Conservation (phyloP, 345 rosid species). For the Euclidium syriacum region DNA sequence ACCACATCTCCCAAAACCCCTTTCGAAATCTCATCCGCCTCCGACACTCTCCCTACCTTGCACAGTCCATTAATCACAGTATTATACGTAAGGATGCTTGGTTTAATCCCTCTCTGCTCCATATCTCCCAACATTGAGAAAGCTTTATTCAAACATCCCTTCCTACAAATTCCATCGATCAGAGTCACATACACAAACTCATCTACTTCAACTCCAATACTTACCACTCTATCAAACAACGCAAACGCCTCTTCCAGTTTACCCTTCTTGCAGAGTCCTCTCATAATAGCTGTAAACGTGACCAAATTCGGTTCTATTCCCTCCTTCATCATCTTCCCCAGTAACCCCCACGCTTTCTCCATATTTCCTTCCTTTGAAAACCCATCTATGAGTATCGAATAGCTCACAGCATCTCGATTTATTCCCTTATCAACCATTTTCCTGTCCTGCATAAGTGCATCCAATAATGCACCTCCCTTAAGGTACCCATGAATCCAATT, state of each 20-base stretch:
- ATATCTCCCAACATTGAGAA: constrained; percentile 55
- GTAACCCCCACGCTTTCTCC: constrained; percentile 46
- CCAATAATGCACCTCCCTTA: constrained; percentile 38
- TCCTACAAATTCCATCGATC: constrained; percentile 61
- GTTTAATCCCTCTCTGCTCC: constrained; percentile 64
- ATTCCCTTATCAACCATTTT: constrained; percentile 51
- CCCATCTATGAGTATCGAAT: constrained; percentile 53
- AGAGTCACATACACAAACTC: constrained; percentile 70
- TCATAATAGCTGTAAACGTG: constrained; percentile 50
- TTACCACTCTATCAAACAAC: constrained; percentile 46
- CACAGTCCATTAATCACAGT: constrained; percentile 66
- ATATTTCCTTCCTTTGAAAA: constrained; percentile 43
- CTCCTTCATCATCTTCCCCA: constrained; percentile 52
- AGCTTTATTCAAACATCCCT: constrained; percentile 46
- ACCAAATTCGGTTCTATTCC: constrained; percentile 55
- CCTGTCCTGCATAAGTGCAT: constrained; percentile 44
- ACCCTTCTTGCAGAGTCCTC: constrained; percentile 60
- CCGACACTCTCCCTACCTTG: constrained; percentile 55
- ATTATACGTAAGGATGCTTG: constrained; percentile 52
- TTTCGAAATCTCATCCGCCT: constrained; percentile 65
- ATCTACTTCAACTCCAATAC: constrained; percentile 48
- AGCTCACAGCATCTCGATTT: constrained; percentile 43
- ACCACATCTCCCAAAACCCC: constrained; percentile 49
- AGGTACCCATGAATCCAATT: constrained; percentile 60
- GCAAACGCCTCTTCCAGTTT: constrained; percentile 55